These are phyloP conservation scores for Kitagawia praeruptora DNA, from an alignment of 129 eudicot genomes.

Conservation along the genomic window DNA sequence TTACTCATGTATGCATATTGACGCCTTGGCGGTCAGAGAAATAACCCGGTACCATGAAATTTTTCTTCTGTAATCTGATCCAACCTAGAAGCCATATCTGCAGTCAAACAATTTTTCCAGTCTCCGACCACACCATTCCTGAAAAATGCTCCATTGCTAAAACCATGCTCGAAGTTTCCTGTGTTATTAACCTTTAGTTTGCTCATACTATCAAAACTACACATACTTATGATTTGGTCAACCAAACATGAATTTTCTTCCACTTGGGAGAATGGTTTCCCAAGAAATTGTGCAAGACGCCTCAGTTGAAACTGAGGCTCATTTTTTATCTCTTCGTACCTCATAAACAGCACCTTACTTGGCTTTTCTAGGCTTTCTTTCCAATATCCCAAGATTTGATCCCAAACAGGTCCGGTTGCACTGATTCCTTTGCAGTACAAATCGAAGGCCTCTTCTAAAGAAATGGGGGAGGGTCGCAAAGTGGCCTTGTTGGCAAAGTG, in stretches of 20 bases:
- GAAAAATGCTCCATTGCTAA: not conserved
- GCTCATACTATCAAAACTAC: not conserved
- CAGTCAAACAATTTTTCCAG: not conserved
- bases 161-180: not conserved
- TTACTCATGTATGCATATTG: too few relatives aligned
- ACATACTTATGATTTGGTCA: not conserved
- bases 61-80: not conserved
- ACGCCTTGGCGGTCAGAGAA: not conserved
- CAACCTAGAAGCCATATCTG: constrained; percentile 2
- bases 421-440: not conserved
- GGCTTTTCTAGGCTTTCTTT: not conserved
- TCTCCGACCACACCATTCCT: not conserved
- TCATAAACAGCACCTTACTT: not conserved
- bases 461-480: not conserved
- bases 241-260: not conserved
- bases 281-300: not conserved
- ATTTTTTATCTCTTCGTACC: not conserved
- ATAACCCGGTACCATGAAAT: not conserved
- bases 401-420: not conserved
- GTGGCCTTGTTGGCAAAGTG: not conserved
- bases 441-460: not conserved
- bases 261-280: not conserved
- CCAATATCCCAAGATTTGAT: not conserved
- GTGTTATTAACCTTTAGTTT: not conserved
- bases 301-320: not conserved